These are phyloP conservation scores for Mallotus japonicus DNA, from an alignment of 441 rosid species.

Conservation along the genomic window DNA sequence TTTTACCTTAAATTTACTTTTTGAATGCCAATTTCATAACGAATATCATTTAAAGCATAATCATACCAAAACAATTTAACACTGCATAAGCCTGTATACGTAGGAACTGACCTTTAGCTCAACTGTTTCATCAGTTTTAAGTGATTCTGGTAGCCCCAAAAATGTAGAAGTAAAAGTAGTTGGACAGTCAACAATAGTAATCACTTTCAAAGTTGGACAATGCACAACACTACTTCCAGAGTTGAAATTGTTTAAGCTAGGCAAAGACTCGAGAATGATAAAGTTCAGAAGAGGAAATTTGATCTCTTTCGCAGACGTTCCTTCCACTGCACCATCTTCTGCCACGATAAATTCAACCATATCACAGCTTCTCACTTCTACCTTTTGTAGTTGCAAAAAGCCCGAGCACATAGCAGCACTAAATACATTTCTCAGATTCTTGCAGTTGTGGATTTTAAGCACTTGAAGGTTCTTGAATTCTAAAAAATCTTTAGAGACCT, in stretches of 20 bases:
- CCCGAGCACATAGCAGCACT: slow-evolving; percentile 11
- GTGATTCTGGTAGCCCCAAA: too few relatives aligned
- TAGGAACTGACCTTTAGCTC: not conserved
- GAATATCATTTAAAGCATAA: too few relatives aligned
- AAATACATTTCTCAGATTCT: slow-evolving; percentile 26
- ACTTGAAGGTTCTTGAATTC: slow-evolving; percentile 10
- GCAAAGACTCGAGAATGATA: slow-evolving; percentile 1
- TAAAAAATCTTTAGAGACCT: not conserved
- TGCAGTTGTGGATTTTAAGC: slow-evolving; percentile 18
- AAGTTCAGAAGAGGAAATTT: not conserved
- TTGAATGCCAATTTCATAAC: too few relatives aligned
- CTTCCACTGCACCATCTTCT: not conserved
- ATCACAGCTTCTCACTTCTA: slow-evolving; percentile 24
- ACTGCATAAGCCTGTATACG: too few relatives aligned
- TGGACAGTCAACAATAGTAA: not conserved
- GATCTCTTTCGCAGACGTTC: not conserved
- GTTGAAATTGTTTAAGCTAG: slow-evolving; percentile 12
- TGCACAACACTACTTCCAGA: slow-evolving; percentile 4
- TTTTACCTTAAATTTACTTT: too few relatives aligned
- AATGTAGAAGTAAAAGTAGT: not conserved
- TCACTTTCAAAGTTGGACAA: not conserved
- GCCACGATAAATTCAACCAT: slow-evolving; percentile 17
- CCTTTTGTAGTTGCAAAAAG: slow-evolving; percentile 5
- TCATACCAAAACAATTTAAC: too few relatives aligned
- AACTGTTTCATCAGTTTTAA: not conserved